Evolutionary conservation across 129 eudicot genomes (phyloP).

Genomic region (Arctium lappa): DNA sequence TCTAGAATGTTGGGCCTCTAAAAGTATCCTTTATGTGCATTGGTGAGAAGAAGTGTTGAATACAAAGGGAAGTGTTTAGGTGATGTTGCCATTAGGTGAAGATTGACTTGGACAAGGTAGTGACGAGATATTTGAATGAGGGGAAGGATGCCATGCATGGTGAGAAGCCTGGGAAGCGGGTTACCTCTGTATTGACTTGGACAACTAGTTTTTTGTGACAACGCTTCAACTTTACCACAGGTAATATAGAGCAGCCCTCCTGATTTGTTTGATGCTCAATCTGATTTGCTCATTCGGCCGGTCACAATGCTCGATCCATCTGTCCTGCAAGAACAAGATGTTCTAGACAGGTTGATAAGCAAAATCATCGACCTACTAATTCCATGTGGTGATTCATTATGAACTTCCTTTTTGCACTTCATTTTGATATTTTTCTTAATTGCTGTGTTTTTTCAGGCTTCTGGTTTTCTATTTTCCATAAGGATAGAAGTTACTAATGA

Average conservation of each 20-base stretch:
- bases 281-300: conserved; percentile 92
- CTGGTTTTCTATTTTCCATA: neutral
- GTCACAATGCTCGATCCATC: conserved; percentile 98
- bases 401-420: neutral
- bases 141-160: no score
- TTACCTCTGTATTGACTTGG: neutral
- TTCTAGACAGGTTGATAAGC: conserved; percentile 77
- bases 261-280: conserved; percentile 95
- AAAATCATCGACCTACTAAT: neutral
- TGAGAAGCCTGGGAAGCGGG: no score
- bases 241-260: conserved; percentile 88
- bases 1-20: neutral
- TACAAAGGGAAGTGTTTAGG: no score
- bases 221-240: conserved; percentile 36
- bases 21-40: no score
- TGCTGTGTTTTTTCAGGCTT: neutral
- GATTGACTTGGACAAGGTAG: no score
- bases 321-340: conserved; percentile 76
- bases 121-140: no score
- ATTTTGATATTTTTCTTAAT: neutral
- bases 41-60: neutral
- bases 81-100: no score
- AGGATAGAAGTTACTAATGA: neutral
- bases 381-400: neutral
- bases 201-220: neutral